Evolutionary conservation across 495 filamentous ascomycete genomes (phyloP), one percentile per base, ranked within the genome.

Genomic region (Talaromyces trachyspermus): DNA sequence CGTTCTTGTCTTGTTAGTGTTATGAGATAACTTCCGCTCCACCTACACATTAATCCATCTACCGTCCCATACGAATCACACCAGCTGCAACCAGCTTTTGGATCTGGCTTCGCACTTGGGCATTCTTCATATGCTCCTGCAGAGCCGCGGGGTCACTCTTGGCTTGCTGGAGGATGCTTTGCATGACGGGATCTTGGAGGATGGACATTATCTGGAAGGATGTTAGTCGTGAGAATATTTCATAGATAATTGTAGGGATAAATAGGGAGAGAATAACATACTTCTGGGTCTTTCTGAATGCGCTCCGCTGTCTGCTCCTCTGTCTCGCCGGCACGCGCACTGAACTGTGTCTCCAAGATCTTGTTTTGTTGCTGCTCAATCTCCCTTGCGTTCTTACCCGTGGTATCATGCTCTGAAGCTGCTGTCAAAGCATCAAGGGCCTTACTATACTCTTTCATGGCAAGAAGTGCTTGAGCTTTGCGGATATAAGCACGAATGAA

Each of bases 401-500:
- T 76, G 19, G 66, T 79, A 61, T 99, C 94, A 14, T 89, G 77
- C 49, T 82, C 76, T 2, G 74, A 66, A 2, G 94, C 92, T 52
- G 89, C 87, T 26, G 79, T 79, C 72, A 89, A 95, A 15, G 81
- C 85, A 59, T 98, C 94, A 35, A 95, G 70, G 57, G 86, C 95
- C 63, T 85, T 89, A 70, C 81, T 95, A 71, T 94, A 97, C 65
- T 99, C 89, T 56, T 89, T 85, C 92, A 99, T 99, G 48, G 87
- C 89, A 51, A 94, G 85, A 61, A 85, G 85, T 12, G 90, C 87
- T 65, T 95, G 87, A 0, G 89, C 88, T 72, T 96, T 97, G 57
- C 92, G 82, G 55, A 97, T 81, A 63, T 95, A 95, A 1, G 92
- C 92, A 24, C 90, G 79, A 69, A 97, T 89, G 68, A 99, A 97